Evolutionary conservation across 2,329 filamentous ascomycete species (phyloP).

Genomic region (Talaromyces sp.): DNA sequence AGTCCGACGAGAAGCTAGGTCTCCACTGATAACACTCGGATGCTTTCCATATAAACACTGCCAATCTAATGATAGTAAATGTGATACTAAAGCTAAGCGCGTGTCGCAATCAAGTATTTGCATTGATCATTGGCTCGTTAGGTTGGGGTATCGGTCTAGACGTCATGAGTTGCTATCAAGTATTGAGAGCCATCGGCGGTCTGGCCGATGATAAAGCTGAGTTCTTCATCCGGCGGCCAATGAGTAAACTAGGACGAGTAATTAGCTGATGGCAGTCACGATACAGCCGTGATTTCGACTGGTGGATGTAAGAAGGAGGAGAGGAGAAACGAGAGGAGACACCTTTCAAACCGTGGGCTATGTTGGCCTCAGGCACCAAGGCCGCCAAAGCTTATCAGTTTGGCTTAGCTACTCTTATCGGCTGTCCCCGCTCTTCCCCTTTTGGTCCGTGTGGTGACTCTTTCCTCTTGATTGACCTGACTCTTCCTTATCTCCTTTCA

Average conservation of each 20-base stretch:
- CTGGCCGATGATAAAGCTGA: background rate
- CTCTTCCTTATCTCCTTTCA: background rate
- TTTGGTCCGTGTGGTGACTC: background rate
- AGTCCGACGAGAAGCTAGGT: background rate
- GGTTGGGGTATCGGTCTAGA: background rate
- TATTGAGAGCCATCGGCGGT: background rate
- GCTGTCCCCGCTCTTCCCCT: background rate
- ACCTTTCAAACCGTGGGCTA: background rate
- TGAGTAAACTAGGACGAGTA: background rate
- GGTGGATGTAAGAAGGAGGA: background rate
- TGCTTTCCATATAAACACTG: background rate
- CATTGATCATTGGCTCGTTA: background rate
- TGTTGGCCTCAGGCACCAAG: background rate
- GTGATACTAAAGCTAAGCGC: background rate
- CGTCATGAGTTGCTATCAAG: background rate
- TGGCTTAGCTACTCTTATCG: background rate
- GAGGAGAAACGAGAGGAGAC: background rate
- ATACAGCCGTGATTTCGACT: background rate
- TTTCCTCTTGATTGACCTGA: background rate
- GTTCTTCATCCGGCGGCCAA: background rate
- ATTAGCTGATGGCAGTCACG: background rate
- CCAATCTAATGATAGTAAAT: background rate
- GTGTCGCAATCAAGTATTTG: background rate
- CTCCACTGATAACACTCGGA: constrained; percentile 7
- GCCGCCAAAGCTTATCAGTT: background rate